Base-by-base conservation (phyloP, 768 basidiomycete species). In the Mrakia hoshinonis region DNA sequence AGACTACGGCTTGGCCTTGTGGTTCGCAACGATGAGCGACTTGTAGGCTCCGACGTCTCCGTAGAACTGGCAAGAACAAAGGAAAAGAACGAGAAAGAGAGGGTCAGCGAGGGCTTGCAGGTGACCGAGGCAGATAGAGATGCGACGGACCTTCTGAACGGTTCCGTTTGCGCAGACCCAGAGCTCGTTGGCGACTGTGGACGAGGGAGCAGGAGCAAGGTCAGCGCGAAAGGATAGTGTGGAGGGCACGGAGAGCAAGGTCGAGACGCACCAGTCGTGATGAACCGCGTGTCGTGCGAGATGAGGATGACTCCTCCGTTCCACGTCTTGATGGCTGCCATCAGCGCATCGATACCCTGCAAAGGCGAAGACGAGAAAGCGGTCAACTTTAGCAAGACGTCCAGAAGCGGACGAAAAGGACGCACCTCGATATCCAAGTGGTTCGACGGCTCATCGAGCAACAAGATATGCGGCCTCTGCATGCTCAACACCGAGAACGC, bases 381-480 rank as follows among this genome's bases (percentile, higher is more conserved):
- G 20, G 29, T 43, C 34, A 34, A 24, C 51, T 12, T 24, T 22
- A 39, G 47, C 74, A 31, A 31, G 29, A 51, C n/a, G 66, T 4
- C 15, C 22, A 24, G 49, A 18, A 60, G 47, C 55, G 24, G 15
- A 69, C 46, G 36, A n/a, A 31, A 69, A 61, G n/a, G 18, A 73
- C 79, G 68, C 71, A 87, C 89, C 83, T 92, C 91, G 73, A 94
- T 92, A 89, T 95, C 93, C 77, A 94, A 82, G 81, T 95, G 94
- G 83, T 95, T 95, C 76, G 92, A 92, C 69, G 92, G 92, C 88
- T 99, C 96, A 79, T 99, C 96, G 67, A 99, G 85, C 74, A 98
- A 81, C 73, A 99, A 80, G 73, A 99, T 85, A 78, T 99, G 96
- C 10, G 96, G 96, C 68, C 85, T 86, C 79, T 89, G 89, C 76